Conservation (phyloP, 2,329 filamentous ascomycete genomes). For the Lomentospora prolificans region DNA sequence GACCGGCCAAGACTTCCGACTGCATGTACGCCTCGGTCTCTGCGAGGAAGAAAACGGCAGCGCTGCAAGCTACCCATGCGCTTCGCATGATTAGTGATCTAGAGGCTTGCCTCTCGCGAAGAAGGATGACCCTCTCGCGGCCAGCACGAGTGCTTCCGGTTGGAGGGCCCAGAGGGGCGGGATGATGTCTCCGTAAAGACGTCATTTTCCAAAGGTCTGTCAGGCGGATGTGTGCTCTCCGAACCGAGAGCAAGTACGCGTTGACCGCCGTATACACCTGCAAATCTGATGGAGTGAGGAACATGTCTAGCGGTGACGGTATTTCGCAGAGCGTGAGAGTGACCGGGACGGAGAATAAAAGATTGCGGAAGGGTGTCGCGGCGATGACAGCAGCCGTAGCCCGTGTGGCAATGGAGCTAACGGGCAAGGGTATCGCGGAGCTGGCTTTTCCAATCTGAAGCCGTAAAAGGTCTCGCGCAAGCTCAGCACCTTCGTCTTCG, state of each 20-base stretch:
- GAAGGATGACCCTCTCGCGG: slow-evolving; percentile 46
- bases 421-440: slow-evolving; percentile 26
- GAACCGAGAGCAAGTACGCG: slow-evolving; percentile 76
- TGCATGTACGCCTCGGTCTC: slow-evolving; percentile 85
- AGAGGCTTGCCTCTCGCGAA: slow-evolving; percentile 53
- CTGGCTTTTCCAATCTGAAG: slow-evolving; percentile 50
- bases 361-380: slow-evolving; percentile 60
- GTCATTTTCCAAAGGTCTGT: slow-evolving; percentile 82
- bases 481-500: slow-evolving; percentile 75
- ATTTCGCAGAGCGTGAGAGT: slow-evolving; percentile 61
- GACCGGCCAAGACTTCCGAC: slow-evolving; percentile 72
- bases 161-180: slow-evolving; percentile 57
- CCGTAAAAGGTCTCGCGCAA: slow-evolving; percentile 67
- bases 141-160: slow-evolving; percentile 52
- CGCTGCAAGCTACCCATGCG: slow-evolving; percentile 83
- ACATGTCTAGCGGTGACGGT: slow-evolving; percentile 74
- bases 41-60: slow-evolving; percentile 79
- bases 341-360: slow-evolving; percentile 71
- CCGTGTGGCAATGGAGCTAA: slow-evolving; percentile 21
- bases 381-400: slow-evolving; percentile 26
- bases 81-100: slow-evolving; percentile 63
- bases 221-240: slow-evolving; percentile 74
- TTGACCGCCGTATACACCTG: slow-evolving; percentile 77
- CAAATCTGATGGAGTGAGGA: slow-evolving; percentile 67
- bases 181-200: slow-evolving; percentile 65